phyloP scores from a whole-genome alignment of 805 yeast genomes.

The Schwanniomyces pseudopolymorphus region DNA sequence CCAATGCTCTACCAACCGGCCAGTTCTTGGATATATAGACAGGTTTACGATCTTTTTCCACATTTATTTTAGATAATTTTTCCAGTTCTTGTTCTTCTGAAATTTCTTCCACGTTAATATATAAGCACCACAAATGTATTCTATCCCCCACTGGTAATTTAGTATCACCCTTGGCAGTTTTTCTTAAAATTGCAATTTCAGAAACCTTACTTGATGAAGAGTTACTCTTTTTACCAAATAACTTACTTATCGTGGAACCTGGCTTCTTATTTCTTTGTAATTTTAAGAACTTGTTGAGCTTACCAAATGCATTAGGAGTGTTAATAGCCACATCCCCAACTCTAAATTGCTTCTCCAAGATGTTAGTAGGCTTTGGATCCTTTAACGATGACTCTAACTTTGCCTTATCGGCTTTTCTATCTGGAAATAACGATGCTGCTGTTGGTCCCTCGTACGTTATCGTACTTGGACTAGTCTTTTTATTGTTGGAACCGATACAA shows the following conservation, averaged over 20 bases:
- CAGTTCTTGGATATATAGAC: slow-evolving; percentile 53
- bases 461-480: not conserved
- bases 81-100: slow-evolving; percentile 21
- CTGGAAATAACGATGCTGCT: slow-evolving; percentile 52
- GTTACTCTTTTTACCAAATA: slow-evolving; percentile 4
- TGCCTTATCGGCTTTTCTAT: slow-evolving; percentile 41
- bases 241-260: slow-evolving; percentile 2
- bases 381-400: slow-evolving; percentile 28
- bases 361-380: slow-evolving; percentile 22
- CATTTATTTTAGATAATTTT: slow-evolving; percentile 19
- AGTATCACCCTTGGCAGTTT: slow-evolving; percentile 52
- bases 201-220: slow-evolving; percentile 12
- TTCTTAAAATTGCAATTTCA: slow-evolving; percentile 39
- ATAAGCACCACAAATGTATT: slow-evolving; percentile 49
- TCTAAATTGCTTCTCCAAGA: slow-evolving; percentile 22
- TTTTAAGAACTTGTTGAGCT: slow-evolving; percentile 25
- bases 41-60: slow-evolving; percentile 27
- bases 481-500: slow-evolving; percentile 22
- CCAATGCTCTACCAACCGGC: slow-evolving; percentile 62
- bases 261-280: slow-evolving; percentile 17
- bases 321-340: slow-evolving; percentile 26
- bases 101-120: slow-evolving; percentile 23
- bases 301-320: slow-evolving; percentile 23
- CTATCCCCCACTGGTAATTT: slow-evolving; percentile 45
- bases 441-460: slow-evolving; percentile 27